Evolutionary conservation across 495 filamentous ascomycete genomes (phyloP).

Genomic region (Aspergillus bridgeri): DNA sequence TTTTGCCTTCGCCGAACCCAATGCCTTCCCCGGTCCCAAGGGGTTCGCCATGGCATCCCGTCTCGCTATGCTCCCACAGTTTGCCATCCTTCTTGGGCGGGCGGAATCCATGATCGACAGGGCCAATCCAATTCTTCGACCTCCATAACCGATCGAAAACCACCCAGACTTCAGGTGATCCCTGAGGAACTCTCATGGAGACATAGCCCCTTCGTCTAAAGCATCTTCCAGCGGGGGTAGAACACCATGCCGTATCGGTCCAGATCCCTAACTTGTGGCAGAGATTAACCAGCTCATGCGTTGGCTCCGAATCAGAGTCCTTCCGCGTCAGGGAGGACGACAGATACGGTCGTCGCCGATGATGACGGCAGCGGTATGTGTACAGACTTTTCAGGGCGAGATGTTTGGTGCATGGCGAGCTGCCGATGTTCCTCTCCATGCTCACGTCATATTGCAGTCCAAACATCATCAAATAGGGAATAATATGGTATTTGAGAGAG

Average conservation of each 20-base stretch:
- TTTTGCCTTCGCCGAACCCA: constrained; percentile 52
- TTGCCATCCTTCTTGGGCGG: constrained; percentile 40
- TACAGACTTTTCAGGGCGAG: constrained; percentile 59
- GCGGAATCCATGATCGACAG: constrained; percentile 22
- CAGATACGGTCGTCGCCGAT: constrained; percentile 56
- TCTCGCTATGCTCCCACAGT: constrained; percentile 57
- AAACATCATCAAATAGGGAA: constrained; percentile 54
- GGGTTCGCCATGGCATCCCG: constrained; percentile 53
- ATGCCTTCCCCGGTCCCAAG: constrained; percentile 45
- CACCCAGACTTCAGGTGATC: constrained; percentile 58
- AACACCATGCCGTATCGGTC: constrained; percentile 64
- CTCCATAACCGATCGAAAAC: constrained; percentile 61
- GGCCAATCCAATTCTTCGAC: constrained; percentile 57
- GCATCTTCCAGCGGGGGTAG: constrained; percentile 57
- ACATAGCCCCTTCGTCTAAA: constrained; percentile 57
- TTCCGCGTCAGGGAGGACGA: constrained; percentile 51
- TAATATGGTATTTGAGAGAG: constrained; percentile 61
- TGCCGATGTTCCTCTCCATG: constrained; percentile 34
- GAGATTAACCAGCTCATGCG: constrained; percentile 60
- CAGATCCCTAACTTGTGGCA: constrained; percentile 59
- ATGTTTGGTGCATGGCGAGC: constrained; percentile 30
- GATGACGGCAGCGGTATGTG: constrained; percentile 59
- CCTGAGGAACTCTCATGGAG: constrained; percentile 48
- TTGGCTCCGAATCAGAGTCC: constrained; percentile 61
- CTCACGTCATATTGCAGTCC: constrained; percentile 44